A percentile compares a stretch with the other conserved stretches of the same genome.
Evolutionary conservation across 129 eudicot genomes (phyloP).

Genomic region (Rutidosis leptorrhynchoides): DNA sequence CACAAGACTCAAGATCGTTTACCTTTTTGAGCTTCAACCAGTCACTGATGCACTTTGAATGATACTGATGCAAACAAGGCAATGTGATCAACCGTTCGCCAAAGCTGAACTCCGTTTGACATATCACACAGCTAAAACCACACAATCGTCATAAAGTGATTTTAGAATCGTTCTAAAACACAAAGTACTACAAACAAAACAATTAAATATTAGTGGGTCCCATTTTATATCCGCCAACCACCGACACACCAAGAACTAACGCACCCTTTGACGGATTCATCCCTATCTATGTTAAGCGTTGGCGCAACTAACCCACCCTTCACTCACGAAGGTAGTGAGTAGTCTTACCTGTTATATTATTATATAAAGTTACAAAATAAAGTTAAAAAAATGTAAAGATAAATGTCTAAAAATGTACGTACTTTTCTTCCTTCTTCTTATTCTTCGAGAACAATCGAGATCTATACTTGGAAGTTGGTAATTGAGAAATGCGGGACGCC

Average conservation of each 20-base stretch:
- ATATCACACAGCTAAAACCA: slow-evolving; percentile 65
- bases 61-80: slow-evolving; percentile 80
- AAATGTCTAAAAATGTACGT: slow-evolving; percentile 19
- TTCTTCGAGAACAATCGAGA: slow-evolving; percentile 60
- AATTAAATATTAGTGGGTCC: no score
- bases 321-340: no score
- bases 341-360: no score
- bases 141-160: slow-evolving; percentile 7
- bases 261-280: no score
- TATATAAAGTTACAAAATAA: not conserved
- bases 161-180: no score
- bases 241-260: no score
- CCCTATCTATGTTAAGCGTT: no score
- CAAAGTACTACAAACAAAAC: no score
- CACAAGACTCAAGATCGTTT: slow-evolving; percentile 16
- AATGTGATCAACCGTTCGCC: slow-evolving; percentile 52
- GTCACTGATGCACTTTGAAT: slow-evolving; percentile 51
- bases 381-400: not conserved
- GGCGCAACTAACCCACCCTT: no score
- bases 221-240: no score
- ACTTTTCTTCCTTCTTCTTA: slow-evolving; percentile 56
- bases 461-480: slow-evolving; percentile 66
- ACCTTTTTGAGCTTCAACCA: slow-evolving; percentile 71
- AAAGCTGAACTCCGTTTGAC: slow-evolving; percentile 42
- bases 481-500: slow-evolving; percentile 41